phyloP scores from a whole-genome alignment of 2,329 filamentous ascomycete genomes.

The Colletotrichum chlorophyti region DNA sequence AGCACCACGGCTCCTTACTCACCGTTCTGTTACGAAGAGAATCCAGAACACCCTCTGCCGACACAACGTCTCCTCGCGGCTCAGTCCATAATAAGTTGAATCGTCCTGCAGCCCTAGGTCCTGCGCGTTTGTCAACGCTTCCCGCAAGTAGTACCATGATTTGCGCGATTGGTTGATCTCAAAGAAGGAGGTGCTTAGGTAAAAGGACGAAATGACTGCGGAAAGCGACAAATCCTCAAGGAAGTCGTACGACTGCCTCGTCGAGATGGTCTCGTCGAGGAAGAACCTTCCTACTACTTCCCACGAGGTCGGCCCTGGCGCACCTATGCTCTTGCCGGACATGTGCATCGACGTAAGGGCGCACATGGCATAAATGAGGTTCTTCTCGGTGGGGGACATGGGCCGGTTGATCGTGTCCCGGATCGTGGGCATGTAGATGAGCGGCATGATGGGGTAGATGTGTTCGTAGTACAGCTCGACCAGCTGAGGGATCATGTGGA shows the following conservation, averaged over 20 bases:
- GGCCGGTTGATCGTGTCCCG: constrained; percentile 54
- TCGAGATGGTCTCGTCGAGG: constrained; percentile 63
- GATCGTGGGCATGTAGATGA: constrained; percentile 63
- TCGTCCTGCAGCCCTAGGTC: constrained; percentile 66
- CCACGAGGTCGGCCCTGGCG: constrained; percentile 47
- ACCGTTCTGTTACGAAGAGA: constrained; percentile 68
- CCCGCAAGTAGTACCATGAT: constrained; percentile 67
- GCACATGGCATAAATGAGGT: constrained; percentile 63
- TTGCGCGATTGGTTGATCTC: constrained; percentile 67
- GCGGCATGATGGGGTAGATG: constrained; percentile 69
- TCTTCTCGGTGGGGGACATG: constrained; percentile 46
- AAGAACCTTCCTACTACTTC: constrained; percentile 61
- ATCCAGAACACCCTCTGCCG: constrained; percentile 67
- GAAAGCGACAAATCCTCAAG: constrained; percentile 60
- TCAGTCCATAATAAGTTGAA: constrained; percentile 55
- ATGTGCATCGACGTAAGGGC: constrained; percentile 60
- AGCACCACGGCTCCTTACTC: constrained; percentile 17
- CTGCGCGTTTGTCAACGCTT: constrained; percentile 66
- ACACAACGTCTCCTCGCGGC: constrained; percentile 58
- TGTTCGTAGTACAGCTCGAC: constrained; percentile 68
- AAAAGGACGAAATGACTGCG: constrained; percentile 68
- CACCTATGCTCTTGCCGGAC: constrained; percentile 49
- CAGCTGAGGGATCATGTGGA: constrained; percentile 58
- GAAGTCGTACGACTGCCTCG: constrained; percentile 63
- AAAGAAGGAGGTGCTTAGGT: constrained; percentile 66